Conservation (phyloP, 2,329 filamentous ascomycete species). For the Amesomyces nigricolor region DNA sequence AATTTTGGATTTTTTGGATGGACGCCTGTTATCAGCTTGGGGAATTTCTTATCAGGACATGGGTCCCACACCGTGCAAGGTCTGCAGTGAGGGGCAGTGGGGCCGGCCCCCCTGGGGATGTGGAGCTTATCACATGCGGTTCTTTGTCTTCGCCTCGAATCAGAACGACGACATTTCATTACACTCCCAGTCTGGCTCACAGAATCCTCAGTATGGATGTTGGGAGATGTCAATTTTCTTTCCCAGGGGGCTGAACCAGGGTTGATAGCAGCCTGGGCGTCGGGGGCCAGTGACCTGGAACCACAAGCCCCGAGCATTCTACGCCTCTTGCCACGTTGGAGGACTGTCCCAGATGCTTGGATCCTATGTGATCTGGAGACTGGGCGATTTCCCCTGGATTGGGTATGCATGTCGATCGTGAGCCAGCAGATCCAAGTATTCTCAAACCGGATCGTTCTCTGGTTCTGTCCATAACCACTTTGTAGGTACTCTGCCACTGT, state of each 20-base stretch:
- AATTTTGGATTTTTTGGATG: conserved; percentile 4
- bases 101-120: background rate
- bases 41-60: conserved; percentile 1
- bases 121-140: background rate
- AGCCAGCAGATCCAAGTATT: background rate
- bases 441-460: background rate
- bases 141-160: no score
- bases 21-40: background rate
- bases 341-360: background rate
- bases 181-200: no score
- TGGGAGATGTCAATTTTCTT: no score
- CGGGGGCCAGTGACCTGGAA: background rate
- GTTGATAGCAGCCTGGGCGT: no score
- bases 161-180: no score
- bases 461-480: background rate
- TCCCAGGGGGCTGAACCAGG: background rate
- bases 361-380: no score
- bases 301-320: background rate
- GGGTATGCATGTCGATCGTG: background rate
- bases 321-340: background rate
- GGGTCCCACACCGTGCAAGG: background rate
- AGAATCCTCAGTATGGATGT: no score
- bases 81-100: conserved; percentile 10
- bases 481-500: background rate
- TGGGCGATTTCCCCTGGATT: background rate